Evolutionary conservation across 2,329 filamentous ascomycete species (phyloP).

Genomic region (Colletotrichum higginsianum): DNA sequence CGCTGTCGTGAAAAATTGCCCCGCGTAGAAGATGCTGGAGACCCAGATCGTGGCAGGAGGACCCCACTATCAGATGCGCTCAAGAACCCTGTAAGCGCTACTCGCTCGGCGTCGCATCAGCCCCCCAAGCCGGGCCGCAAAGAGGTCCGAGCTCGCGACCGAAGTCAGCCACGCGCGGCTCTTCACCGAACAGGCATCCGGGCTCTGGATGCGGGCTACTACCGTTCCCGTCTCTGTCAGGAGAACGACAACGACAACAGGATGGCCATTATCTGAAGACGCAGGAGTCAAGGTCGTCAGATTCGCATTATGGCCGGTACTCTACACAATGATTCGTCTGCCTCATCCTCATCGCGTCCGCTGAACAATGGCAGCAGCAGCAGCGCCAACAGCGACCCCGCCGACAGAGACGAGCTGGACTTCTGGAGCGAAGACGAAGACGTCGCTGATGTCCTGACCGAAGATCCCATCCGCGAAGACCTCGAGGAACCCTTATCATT

Average conservation of each 20-base stretch:
- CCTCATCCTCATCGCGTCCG: constrained; percentile 53
- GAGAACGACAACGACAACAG: constrained; percentile 52
- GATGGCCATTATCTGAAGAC: constrained; percentile 47
- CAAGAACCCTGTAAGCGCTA: constrained; percentile 27
- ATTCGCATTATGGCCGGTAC: constrained; percentile 59
- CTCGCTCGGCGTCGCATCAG: constrained; percentile 32
- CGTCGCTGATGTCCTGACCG: constrained; percentile 60
- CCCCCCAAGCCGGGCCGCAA: constrained; percentile 15
- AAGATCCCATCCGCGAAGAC: constrained; percentile 69
- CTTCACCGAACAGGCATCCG: constrained; percentile 28
- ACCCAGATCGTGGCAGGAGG: constrained; percentile 29
- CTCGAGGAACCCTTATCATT: constrained; percentile 74
- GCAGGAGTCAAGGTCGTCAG: constrained; percentile 40
- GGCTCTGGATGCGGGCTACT: constrained; percentile 1
- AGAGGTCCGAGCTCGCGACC: constrained; percentile 25
- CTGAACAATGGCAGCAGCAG: constrained; percentile 37
- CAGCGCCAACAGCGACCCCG: constrained; percentile 48
- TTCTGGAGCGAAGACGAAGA: constrained; percentile 58
- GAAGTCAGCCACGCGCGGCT: constrained; percentile 40
- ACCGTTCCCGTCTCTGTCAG: constrained; percentile 1
- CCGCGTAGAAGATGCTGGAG: constrained; percentile 29
- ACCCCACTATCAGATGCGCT: constrained; percentile 18
- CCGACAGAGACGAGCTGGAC: constrained; percentile 64
- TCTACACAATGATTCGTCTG: constrained; percentile 52
- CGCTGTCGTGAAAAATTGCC: constrained; percentile 38